Conservation (phyloP, 768 basidiomycete genomes). For the Boletus bicolor region DNA sequence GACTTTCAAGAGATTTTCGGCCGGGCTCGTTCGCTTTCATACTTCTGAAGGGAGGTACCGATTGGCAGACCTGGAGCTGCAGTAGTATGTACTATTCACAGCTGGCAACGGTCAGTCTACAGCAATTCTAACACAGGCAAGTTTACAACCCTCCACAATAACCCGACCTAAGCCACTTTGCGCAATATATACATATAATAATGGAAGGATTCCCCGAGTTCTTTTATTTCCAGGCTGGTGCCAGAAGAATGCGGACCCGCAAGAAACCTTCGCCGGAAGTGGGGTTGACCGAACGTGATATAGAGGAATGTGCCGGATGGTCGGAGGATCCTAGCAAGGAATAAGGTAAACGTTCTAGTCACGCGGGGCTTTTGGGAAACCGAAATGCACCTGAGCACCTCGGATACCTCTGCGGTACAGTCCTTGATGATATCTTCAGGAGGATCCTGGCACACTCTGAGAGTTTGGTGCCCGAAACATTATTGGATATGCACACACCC, state of each 20-base stretch:
- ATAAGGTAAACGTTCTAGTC: neutral
- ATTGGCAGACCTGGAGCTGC: constrained; percentile 11
- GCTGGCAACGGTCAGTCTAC: neutral
- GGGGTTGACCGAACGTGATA: constrained; percentile 86
- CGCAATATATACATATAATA: constrained; percentile 75
- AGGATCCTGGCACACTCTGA: constrained; percentile 52
- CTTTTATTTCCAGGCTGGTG: constrained; percentile 61
- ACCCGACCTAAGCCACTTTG: constrained; percentile 24
- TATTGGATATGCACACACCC: constrained; percentile 45
- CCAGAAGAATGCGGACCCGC: constrained; percentile 39
- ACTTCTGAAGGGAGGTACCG: constrained; percentile 15
- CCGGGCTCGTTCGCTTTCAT: constrained; percentile 21
- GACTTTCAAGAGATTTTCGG: constrained; percentile 1
- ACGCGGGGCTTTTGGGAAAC: neutral
- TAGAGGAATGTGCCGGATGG: constrained; percentile 66
- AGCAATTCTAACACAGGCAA: neutral
- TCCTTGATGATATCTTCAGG: constrained; percentile 65
- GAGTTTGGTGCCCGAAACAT: neutral
- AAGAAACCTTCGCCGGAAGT: constrained; percentile 75
- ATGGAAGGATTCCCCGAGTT: constrained; percentile 79
- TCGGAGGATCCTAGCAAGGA: constrained; percentile 54
- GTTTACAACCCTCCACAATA: neutral
- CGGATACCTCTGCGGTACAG: constrained; percentile 74
- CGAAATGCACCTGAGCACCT: constrained; percentile 56
- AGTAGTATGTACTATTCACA: neutral